phyloP scores from a whole-genome alignment of 2,329 filamentous ascomycete genomes.

The Setomelanomma holmii region DNA sequence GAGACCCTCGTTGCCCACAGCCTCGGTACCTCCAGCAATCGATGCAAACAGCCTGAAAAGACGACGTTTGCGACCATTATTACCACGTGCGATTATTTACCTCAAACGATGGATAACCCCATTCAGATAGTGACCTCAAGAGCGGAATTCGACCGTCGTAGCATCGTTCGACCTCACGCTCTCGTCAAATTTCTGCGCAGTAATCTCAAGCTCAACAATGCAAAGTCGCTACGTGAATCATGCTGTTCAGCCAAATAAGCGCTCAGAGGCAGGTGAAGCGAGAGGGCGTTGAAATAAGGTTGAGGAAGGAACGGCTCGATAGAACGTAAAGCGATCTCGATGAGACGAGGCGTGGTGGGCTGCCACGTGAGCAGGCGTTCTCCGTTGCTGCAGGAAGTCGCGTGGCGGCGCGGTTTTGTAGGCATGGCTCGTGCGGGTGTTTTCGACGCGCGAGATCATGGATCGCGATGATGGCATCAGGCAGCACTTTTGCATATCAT shows the following conservation, averaged over 20 bases:
- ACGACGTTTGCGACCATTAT: no score
- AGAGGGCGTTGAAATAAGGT: constrained; percentile 8
- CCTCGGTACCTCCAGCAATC: background rate
- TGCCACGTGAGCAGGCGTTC: constrained; percentile 19
- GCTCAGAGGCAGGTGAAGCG: background rate
- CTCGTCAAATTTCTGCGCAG: background rate
- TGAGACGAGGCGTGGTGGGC: background rate
- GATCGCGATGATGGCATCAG: constrained; percentile 6
- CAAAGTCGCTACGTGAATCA: background rate
- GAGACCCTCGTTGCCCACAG: no score
- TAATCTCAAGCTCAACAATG: background rate
- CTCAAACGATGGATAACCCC: background rate
- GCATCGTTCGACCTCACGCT: background rate
- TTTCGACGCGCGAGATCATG: constrained; percentile 8
- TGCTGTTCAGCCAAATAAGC: background rate
- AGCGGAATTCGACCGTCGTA: background rate
- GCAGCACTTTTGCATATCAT: constrained; percentile 19
- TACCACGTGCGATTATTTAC: background rate
- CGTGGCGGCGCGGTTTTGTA: constrained; percentile 3
- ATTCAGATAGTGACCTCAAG: background rate
- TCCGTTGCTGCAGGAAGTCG: constrained; percentile 9
- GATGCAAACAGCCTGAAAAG: background rate
- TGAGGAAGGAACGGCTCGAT: background rate
- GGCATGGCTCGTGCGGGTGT: constrained; percentile 16
- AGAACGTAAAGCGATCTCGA: background rate